phyloP scores from a whole-genome alignment of 257 asterid genomes.

The Solanum lycopersicoides region DNA sequence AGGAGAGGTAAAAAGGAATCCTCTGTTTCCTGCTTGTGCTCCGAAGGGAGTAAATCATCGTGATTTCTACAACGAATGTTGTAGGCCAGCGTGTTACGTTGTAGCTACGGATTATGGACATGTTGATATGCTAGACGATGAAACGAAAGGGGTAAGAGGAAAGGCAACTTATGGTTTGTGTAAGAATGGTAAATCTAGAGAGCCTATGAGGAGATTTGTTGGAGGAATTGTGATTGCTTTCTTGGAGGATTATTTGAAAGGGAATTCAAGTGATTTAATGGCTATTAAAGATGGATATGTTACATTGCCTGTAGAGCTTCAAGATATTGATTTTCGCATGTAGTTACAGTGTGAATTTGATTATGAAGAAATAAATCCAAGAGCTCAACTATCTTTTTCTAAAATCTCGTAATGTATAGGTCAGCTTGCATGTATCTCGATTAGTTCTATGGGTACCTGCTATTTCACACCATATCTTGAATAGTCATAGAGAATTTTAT shows the following conservation, averaged over 20 bases:
- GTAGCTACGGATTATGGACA: slow-evolving; percentile 85
- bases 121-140: slow-evolving; percentile 77
- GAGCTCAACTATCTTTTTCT: neutral
- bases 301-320: slow-evolving; percentile 47
- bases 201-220: slow-evolving; percentile 78
- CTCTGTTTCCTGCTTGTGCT: slow-evolving; percentile 74
- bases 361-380: neutral
- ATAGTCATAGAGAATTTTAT: neutral
- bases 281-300: slow-evolving; percentile 36
- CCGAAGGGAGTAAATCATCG: slow-evolving; percentile 83
- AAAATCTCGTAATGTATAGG: neutral
- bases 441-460: neutral
- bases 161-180: slow-evolving; percentile 52
- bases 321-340: slow-evolving; percentile 35
- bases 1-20: slow-evolving; percentile 55
- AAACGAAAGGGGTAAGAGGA: slow-evolving; percentile 70
- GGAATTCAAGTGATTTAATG: slow-evolving; percentile 30
- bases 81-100: slow-evolving; percentile 41
- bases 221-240: slow-evolving; percentile 72
- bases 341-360: neutral
- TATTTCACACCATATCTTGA: neutral
- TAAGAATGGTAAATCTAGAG: slow-evolving; percentile 61
- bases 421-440: too few species aligned
- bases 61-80: slow-evolving; percentile 65
- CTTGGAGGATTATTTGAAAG: slow-evolving; percentile 54